These are phyloP conservation scores for Boletus rubescentipes DNA, from an alignment of 768 basidiomycete species.

Conservation along the genomic window DNA sequence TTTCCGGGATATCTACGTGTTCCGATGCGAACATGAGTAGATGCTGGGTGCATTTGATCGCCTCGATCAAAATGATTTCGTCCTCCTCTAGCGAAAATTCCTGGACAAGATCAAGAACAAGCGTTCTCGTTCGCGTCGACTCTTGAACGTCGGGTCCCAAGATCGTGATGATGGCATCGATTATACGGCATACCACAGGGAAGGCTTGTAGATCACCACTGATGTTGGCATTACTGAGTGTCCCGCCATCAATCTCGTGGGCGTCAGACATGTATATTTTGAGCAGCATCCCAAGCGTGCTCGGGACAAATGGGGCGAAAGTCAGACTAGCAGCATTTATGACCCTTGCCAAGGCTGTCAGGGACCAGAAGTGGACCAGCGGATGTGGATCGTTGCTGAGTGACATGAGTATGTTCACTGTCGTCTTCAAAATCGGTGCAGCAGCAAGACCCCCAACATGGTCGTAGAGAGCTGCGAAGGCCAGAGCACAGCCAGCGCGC, in stretches of 20 bases:
- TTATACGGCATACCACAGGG: conserved; percentile 86
- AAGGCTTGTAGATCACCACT: conserved; percentile 91
- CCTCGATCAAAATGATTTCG: conserved; percentile 87
- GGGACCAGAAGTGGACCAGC: conserved; percentile 91
- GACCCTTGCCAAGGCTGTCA: conserved; percentile 81
- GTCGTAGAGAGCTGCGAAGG: conserved; percentile 89
- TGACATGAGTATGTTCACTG: conserved; percentile 93
- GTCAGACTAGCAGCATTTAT: conserved; percentile 90
- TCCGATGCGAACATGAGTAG: conserved; percentile 94
- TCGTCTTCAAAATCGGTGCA: conserved; percentile 91
- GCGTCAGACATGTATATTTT: conserved; percentile 88
- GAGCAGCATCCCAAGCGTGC: conserved; percentile 86
- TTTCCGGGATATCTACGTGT: conserved; percentile 74
- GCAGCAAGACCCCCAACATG: conserved; percentile 95
- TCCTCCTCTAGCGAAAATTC: conserved; percentile 85
- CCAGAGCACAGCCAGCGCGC: conserved; percentile 90
- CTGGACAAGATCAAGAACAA: conserved; percentile 82
- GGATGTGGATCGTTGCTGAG: conserved; percentile 96
- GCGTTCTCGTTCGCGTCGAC: conserved; percentile 69
- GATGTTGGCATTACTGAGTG: conserved; percentile 75
- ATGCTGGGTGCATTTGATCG: conserved; percentile 95
- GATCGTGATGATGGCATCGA: conserved; percentile 90
- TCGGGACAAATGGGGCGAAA: conserved; percentile 85
- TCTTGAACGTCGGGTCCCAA: conserved; percentile 96
- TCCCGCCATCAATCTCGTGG: conserved; percentile 92